Conservation (phyloP, 768 basidiomycete genomes). For the Chiua virens region DNA sequence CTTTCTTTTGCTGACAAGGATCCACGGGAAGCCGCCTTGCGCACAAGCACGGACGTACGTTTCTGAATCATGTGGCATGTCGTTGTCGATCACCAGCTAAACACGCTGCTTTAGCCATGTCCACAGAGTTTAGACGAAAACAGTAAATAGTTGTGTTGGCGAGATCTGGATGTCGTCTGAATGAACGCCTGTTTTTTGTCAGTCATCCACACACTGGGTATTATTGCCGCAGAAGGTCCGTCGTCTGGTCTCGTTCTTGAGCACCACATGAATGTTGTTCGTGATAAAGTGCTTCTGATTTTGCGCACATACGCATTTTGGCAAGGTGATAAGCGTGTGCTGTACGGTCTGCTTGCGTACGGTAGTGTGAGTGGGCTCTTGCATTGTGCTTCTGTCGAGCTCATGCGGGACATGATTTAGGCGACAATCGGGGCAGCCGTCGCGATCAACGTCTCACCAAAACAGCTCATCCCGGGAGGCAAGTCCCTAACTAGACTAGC, state of each 20-base stretch:
- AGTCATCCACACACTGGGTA: slow-evolving; percentile 11
- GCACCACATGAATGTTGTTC: not conserved
- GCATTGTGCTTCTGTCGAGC: too few relatives aligned
- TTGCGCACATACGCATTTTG: slow-evolving; percentile 23
- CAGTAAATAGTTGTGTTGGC: slow-evolving; percentile 2
- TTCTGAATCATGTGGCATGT: not conserved
- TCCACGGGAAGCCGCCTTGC: not conserved
- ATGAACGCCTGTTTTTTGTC: not conserved
- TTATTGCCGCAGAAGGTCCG: slow-evolving; percentile 11
- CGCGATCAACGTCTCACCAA: slow-evolving; percentile 1
- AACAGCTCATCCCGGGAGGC: slow-evolving; percentile 4
- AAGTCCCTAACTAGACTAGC: not conserved
- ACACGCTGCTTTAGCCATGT: not conserved
- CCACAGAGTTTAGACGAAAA: not conserved
- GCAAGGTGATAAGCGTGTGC: slow-evolving; percentile 9
- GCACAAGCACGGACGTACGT: slow-evolving; percentile 8
- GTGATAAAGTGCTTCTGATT: slow-evolving; percentile 11
- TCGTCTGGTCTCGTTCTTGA: not conserved
- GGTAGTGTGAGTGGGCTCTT: slow-evolving; percentile 2
- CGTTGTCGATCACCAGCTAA: not conserved
- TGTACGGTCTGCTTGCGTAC: slow-evolving; percentile 13
- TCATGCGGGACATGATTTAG: not conserved
- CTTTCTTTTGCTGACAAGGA: too few relatives aligned
- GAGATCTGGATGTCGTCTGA: not conserved
- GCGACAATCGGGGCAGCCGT: slow-evolving; percentile 3